Evolutionary conservation across 306 rosid genomes (phyloP), one percentile per base, ranked within the genome.

Genomic region (Betula pendula): DNA sequence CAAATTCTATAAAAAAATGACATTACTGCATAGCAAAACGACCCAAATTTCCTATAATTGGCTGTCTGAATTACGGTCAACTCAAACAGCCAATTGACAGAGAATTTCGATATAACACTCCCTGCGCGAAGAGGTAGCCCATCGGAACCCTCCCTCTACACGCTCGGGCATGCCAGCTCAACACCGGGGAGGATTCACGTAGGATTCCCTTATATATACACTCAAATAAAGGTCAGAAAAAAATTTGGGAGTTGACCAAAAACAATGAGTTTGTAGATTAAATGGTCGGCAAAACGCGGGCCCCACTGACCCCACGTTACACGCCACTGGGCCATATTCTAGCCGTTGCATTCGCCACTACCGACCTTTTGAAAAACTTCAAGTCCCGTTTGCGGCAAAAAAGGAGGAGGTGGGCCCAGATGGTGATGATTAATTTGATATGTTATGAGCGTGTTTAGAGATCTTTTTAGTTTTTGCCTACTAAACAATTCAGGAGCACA

Each of bases 281-380:
- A 9, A 10, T 33, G 83, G 88, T 84, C 84, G 90, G 90, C 67
- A 35, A 40, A 13, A 74, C 17, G 47, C 31, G 59, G 80, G 16
- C 73, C 50, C 50, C 16, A 10, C 15, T 22, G 20, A 2, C 43
- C 13, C 55, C 56, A 50, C 56, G 56, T 50, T 3, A 24, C 8
- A 12, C 2, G 27, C 68, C 14, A 5, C 42, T 17, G 67, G 31
- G 82, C 59, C 74, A 68, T 45, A 35, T 75, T 77, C 55, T 78
- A 82, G 77, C 88, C 88, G 87, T 86, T 84, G 80, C 47, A 77
- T 58, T 51, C 38, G 66, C 53, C 44, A 47, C 55, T 53, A 87
- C 81, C 78, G 72, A 85, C 77, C 66, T 72, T 85, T 81, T 75
- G 58, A 60, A 76, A 67, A 11, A 38, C 62, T 51, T 20, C 55